These are phyloP conservation scores for Cordia subcordata DNA, from an alignment of 257 asterid genomes.

Conservation along the genomic window DNA sequence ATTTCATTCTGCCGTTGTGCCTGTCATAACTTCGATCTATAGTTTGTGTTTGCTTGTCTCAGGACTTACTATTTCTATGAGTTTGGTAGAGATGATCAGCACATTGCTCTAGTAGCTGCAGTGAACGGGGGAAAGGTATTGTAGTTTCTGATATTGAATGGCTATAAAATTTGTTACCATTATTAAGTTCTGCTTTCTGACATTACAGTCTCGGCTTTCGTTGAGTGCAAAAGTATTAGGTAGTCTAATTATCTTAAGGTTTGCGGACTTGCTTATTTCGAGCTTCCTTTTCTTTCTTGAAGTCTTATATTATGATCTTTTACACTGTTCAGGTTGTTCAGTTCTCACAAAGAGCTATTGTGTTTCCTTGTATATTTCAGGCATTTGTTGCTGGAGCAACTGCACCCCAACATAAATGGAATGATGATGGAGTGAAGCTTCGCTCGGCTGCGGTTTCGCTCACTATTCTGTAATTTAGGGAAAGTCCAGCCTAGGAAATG, in stretches of 20 bases:
- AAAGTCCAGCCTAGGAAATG: neutral
- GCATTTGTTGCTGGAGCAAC: constrained; percentile 76
- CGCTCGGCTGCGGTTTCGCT: constrained; percentile 93
- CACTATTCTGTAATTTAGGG: constrained; percentile 39
- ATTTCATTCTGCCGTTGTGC: neutral
- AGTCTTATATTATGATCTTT: neutral
- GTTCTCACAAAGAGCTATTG: neutral
- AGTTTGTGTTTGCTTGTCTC: constrained; percentile 16
- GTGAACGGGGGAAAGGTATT: constrained; percentile 79
- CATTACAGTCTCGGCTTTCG: neutral
- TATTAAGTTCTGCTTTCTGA: neutral
- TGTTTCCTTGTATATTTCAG: constrained; percentile 24
- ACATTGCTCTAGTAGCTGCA: constrained; percentile 75
- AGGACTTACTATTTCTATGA: constrained; percentile 94
- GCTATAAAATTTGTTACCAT: neutral
- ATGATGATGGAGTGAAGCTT: constrained; percentile 61
- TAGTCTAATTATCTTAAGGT: neutral
- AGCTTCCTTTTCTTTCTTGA: neutral
- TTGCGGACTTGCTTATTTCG: neutral
- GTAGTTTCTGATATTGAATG: neutral
- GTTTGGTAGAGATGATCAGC: constrained; percentile 66
- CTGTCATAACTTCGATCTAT: neutral
- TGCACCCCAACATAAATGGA: constrained; percentile 79
- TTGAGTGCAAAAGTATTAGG: neutral
- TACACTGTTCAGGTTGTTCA: neutral